Percentiles rank a stretch among this genome's conserved stretches.
These are phyloP conservation scores for Podospora appendiculata DNA, from an alignment of 495 filamentous ascomycete species.

Conservation along the genomic window DNA sequence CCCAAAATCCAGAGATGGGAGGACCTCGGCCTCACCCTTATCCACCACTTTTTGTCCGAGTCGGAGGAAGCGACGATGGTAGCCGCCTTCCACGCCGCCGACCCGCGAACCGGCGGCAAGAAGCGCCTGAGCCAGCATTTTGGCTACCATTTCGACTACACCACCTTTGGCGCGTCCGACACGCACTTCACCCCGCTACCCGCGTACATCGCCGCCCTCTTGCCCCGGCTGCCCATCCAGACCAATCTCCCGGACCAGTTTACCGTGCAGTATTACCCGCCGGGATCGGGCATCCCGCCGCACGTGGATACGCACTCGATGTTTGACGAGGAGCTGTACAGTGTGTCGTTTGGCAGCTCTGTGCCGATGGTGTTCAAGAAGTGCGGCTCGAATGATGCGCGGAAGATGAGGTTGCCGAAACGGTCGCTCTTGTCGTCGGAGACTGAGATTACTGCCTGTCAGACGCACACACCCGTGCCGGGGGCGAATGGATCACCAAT, in stretches of 20 bases:
- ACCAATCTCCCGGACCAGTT: constrained; percentile 22
- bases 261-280: constrained; percentile 27
- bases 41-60: constrained; percentile 20
- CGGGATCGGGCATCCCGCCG: constrained; percentile 25
- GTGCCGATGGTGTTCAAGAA: constrained; percentile 21
- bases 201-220: constrained; percentile 14
- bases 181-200: constrained; percentile 17
- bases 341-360: constrained; percentile 18
- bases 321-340: constrained; percentile 25
- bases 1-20: constrained; percentile 16
- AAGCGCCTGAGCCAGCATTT: constrained; percentile 22
- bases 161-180: constrained; percentile 22
- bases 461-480: not conserved
- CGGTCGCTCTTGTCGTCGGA: constrained; percentile 8
- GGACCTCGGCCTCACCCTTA: constrained; percentile 17
- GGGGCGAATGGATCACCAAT: not conserved
- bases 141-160: constrained; percentile 28
- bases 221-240: constrained; percentile 19
- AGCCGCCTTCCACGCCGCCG: constrained; percentile 16
- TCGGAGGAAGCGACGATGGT: constrained; percentile 19
- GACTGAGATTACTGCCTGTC: not conserved
- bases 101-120: constrained; percentile 5
- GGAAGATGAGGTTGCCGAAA: constrained; percentile 24
- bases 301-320: constrained; percentile 28
- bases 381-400: constrained; percentile 21